A percentile compares a stretch with the other conserved stretches of the same genome.
These are phyloP conservation scores for Vitis hybrid DNA, from an alignment of 177 flowering plant species.

Conservation along the genomic window DNA sequence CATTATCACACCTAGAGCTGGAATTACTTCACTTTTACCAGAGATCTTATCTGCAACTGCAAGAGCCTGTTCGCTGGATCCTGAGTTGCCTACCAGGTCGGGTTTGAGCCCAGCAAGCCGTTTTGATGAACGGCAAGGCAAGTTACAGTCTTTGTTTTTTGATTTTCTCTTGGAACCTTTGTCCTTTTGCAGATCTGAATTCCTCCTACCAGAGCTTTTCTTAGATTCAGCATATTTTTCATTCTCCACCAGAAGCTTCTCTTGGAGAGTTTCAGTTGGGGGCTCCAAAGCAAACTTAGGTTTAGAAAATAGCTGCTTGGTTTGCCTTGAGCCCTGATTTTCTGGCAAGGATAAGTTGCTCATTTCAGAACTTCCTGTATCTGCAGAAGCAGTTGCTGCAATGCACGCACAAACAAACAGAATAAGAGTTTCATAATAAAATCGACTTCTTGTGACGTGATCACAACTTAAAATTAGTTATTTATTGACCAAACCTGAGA, in stretches of 20 bases:
- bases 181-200: neutral
- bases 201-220: neutral
- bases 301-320: constrained; percentile 4
- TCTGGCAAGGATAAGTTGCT: constrained; percentile 7
- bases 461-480: too few species aligned
- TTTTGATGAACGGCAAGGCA: constrained; percentile 35
- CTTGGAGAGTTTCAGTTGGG: constrained; percentile 4
- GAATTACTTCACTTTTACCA: neutral
- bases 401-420: too few species aligned
- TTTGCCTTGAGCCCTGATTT: constrained; percentile 9
- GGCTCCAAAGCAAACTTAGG: constrained; percentile 1
- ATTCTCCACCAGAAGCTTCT: neutral
- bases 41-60: constrained; percentile 11
- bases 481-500: constrained; percentile 12
- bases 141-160: constrained; percentile 9
- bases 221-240: neutral
- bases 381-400: constrained; percentile 19
- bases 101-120: constrained; percentile 40
- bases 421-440: too few species aligned
- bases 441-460: too few species aligned
- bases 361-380: constrained; percentile 11
- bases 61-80: constrained; percentile 11
- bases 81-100: constrained; percentile 9
- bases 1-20: neutral
- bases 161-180: neutral